Percentiles rank a stretch among this genome's conserved stretches.
Evolutionary conservation across 495 filamentous ascomycete genomes (phyloP).

Genomic region (Penicillium dipodomyicola): DNA sequence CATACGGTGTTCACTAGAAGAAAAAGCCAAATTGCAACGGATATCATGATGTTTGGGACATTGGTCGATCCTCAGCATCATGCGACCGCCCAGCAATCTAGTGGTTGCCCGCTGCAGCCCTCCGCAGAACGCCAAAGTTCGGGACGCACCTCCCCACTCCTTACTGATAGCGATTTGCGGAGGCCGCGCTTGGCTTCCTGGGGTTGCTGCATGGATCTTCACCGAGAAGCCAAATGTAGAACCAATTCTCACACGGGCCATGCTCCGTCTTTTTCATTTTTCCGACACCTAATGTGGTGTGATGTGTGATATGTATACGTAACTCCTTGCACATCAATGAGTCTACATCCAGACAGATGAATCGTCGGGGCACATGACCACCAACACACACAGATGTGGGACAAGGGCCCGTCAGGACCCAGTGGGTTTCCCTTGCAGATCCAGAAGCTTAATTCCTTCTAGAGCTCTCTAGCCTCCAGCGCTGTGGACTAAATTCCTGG

Average conservation of each 20-base stretch:
- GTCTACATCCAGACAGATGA: background rate
- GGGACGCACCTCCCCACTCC: background rate
- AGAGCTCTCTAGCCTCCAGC: background rate
- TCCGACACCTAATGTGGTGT: background rate
- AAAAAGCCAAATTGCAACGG: background rate
- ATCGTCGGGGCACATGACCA: background rate
- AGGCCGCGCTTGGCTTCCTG: background rate
- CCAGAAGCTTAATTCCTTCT: constrained; percentile 6
- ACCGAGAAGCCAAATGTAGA: constrained; percentile 9
- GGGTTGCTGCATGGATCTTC: background rate
- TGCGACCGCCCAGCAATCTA: background rate
- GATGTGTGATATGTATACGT: background rate
- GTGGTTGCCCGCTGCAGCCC: background rate
- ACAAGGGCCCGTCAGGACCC: background rate
- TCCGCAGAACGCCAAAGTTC: background rate
- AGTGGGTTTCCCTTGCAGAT: background rate
- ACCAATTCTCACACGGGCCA: background rate
- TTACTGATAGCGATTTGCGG: background rate
- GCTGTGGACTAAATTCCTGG: background rate
- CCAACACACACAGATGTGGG: background rate
- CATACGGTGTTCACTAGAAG: background rate
- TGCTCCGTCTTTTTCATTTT: background rate
- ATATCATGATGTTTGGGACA: background rate
- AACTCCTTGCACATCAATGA: background rate
- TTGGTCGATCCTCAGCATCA: background rate